Conservation (phyloP, 257 asterid species). For the Ilex asprella region DNA sequence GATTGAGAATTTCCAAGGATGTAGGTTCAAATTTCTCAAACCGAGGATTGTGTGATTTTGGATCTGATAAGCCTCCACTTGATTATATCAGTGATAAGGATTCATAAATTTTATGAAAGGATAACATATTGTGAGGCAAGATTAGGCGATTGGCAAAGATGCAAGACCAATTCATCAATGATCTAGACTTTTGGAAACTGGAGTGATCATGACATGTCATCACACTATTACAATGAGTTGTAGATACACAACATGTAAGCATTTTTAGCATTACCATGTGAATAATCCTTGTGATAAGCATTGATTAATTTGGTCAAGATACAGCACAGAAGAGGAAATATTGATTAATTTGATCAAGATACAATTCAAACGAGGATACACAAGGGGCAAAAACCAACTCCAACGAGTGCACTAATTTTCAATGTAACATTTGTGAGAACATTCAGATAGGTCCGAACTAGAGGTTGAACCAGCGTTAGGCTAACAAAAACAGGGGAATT, state of each 20-base stretch:
- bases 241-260: slow-evolving; percentile 1
- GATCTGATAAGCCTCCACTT: slow-evolving; percentile 30
- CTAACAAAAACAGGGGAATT: slow-evolving; percentile 5
- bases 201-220: slow-evolving; percentile 7
- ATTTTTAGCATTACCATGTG: neutral
- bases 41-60: slow-evolving; percentile 17
- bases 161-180: slow-evolving; percentile 12
- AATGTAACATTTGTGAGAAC: neutral
- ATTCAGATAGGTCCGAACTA: slow-evolving; percentile 6
- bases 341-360: too few species aligned
- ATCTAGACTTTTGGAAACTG: slow-evolving; percentile 16
- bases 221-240: slow-evolving; percentile 13
- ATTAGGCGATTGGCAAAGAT: slow-evolving; percentile 12
- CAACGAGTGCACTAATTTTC: too few species aligned
- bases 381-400: too few species aligned
- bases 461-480: slow-evolving; percentile 4
- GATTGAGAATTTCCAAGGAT: slow-evolving; percentile 69
- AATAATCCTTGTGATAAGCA: too few species aligned
- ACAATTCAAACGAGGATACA: too few species aligned
- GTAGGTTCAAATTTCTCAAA: slow-evolving; percentile 43
- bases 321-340: too few species aligned
- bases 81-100: slow-evolving; percentile 15
- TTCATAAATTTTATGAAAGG: slow-evolving; percentile 20
- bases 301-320: too few species aligned
- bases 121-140: slow-evolving; percentile 17